Evolutionary conservation across 306 rosid species (phyloP), one percentile per base, ranked within the genome.

Genomic region (Arachis stenosperma): DNA sequence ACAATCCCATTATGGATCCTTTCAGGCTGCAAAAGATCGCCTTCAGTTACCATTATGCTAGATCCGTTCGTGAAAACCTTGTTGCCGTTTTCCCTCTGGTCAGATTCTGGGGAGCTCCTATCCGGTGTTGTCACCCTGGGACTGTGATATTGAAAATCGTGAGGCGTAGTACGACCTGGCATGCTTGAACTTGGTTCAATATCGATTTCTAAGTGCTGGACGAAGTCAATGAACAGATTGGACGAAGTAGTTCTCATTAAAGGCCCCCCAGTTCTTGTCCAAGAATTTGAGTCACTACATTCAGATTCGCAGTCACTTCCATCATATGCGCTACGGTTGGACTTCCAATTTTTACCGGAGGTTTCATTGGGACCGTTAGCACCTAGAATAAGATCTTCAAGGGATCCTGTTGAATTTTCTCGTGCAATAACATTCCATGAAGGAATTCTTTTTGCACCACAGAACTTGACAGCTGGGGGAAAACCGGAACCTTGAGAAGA

Each of bases 201-300:
- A 56, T 89, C 88, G 48, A 81, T 36, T 69, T 91, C 97, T 82
- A 94, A 82, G 84, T 86, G 83, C 58, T 85, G 88, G 75, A 94
- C 90, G 73, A 85, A 91, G 88, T 94, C 95, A 2, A 88, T 71
- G 77, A 94, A 91, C 84, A 46, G 63, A 78, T 90, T 70, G 27
- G 99, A 89, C 1, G 99, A 94, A 10, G 89, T 52, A 58, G 99
- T 94, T 64, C 99, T 88, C 97, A 94, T 91, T 79, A 94, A 84
- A 39, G 99, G 99, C 62, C 99, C 99, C 8, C 99, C 99, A 4
- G 96, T 84, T 83, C 91, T 82, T 5, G 99, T 94, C 99, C 99
- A 94, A 44, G 95, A 79, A 80, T 63, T 85, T 48, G 86, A 78
- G 54, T 91, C 97, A 30, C 78, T 73, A 67, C 56, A 80, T 77